Evolutionary conservation across 2,329 filamentous ascomycete species (phyloP), one percentile per base, ranked within the genome.

Genomic region (Dothideomycetes sp.): DNA sequence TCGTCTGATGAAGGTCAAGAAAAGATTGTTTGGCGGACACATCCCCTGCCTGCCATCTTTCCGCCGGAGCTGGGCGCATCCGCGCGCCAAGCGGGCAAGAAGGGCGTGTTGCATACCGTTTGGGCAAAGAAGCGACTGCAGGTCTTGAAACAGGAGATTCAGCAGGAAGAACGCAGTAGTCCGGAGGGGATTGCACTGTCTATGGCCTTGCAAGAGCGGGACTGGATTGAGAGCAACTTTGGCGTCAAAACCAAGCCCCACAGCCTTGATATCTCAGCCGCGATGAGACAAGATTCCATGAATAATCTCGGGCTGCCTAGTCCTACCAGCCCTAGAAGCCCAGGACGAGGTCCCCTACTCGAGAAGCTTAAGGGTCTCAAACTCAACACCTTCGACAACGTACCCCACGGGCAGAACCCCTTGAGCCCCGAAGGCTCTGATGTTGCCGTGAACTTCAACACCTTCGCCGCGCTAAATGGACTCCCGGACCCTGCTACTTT

Each of bases 1-100:
- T 64, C 69, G 49, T 53, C 61, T 13, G 46, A 45, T 51, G 59
- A 46, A 33, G 30, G 29, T 16, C 12, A 23, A 29, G 41, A 54
- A 25, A 65, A 59, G 45, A 61, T 72, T 44, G 63, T 67, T 2
- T 71, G 80, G 55, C 69, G 74, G 29, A 79, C 87, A 10, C 88
- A 88, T 55, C 84, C 86, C 1, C 68, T 94, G 36, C 87, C 87
- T 0, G 87, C 87, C 22, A 89, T 94, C 49, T 94, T 89, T 55
- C 80, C 84, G 1, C 76, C 81, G 0, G 80, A 82, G 45, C 67
- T 94, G 17, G 81, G 82, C 1, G 72, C 74, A 3, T 80, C 76
- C 16, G 75, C 76, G 10, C 70, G 75, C 17, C 68, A 78, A 13
- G 74, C 78, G 0, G 84, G 84, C 5, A 79, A 80, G 52, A 82